Evolutionary conservation across 495 filamentous ascomycete genomes (phyloP).

Genomic region (Hypoxylon fragiforme): DNA sequence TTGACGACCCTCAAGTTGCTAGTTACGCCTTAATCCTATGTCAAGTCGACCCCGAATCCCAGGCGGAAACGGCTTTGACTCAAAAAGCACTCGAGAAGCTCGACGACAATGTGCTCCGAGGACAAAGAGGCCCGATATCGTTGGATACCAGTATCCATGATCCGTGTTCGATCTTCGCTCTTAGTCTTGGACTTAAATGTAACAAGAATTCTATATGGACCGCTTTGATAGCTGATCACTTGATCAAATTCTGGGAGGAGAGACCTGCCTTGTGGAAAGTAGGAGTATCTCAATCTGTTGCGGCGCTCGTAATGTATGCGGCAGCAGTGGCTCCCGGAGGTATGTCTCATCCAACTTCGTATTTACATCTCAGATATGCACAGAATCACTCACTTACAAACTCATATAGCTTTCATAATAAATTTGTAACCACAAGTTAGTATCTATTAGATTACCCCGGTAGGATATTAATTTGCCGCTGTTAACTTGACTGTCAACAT

Average conservation of each 20-base stretch:
- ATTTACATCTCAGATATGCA: no score
- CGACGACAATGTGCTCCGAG: not conserved
- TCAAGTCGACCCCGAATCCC: not conserved
- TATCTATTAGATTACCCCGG: no score
- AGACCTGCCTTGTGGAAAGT: not conserved
- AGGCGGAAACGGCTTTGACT: not conserved
- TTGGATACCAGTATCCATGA: not conserved
- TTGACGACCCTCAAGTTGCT: not conserved
- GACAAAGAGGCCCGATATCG: not conserved
- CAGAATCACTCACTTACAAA: no score
- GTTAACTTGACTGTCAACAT: slow-evolving; percentile 38
- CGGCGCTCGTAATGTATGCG: not conserved
- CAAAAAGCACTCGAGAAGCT: not conserved
- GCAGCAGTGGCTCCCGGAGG: not conserved
- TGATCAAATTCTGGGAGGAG: not conserved
- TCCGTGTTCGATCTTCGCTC: not conserved
- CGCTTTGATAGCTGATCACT: not conserved
- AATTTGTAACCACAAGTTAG: no score
- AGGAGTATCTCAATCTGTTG: not conserved
- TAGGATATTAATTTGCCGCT: no score
- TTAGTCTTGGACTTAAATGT: not conserved
- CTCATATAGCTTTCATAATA: no score
- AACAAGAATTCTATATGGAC: not conserved
- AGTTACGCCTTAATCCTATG: not conserved
- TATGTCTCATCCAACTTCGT: no score